These are phyloP conservation scores for Annulohypoxylon bovei DNA, from an alignment of 495 filamentous ascomycete species.

Conservation along the genomic window DNA sequence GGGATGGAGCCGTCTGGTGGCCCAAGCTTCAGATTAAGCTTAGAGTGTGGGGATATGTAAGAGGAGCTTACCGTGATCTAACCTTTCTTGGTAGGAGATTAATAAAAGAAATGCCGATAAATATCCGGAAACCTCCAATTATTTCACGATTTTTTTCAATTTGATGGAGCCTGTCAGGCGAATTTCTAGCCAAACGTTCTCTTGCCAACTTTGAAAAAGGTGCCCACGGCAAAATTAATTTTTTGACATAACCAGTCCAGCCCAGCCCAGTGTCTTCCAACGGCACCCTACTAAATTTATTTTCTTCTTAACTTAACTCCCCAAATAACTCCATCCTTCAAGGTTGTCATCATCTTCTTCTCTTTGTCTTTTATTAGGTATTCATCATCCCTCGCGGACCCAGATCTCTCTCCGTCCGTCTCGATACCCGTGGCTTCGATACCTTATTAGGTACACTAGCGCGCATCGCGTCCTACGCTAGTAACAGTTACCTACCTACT, in stretches of 20 bases:
- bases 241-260: conserved; percentile 12
- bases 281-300: background rate
- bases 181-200: conserved; percentile 10
- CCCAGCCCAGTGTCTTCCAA: background rate
- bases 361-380: background rate
- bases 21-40: background rate
- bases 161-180: conserved; percentile 17
- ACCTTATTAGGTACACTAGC: conserved; percentile 28
- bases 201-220: conserved; percentile 8
- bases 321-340: background rate
- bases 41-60: background rate
- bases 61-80: background rate
- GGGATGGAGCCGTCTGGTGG: background rate
- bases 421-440: conserved; percentile 2
- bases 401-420: conserved; percentile 14
- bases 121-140: conserved; percentile 36
- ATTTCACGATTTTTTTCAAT: conserved; percentile 24
- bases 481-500: background rate
- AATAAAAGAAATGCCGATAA: conserved; percentile 37
- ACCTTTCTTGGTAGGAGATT: background rate
- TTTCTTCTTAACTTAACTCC: background rate
- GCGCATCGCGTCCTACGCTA: conserved; percentile 6
- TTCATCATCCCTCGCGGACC: conserved; percentile 3
- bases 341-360: background rate
- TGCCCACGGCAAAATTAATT: conserved; percentile 37